Percentiles rank a stretch among this genome's conserved stretches.
These are phyloP conservation scores for Boehmeria nivea DNA, from an alignment of 306 rosid species.

Conservation along the genomic window DNA sequence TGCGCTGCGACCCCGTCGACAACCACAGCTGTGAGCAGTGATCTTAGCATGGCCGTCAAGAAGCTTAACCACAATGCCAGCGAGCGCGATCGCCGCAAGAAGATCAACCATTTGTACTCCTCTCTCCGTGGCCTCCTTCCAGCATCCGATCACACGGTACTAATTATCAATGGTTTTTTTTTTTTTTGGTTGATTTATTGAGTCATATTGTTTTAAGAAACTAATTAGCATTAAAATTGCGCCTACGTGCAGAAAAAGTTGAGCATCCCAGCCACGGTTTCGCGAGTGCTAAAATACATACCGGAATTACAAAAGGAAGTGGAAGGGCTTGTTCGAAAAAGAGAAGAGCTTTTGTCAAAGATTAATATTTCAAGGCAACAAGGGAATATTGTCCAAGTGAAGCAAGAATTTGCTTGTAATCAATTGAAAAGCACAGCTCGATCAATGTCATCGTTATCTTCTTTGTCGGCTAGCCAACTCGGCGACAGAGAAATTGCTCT, in stretches of 20 bases:
- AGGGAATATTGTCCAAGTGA: constrained; percentile 3
- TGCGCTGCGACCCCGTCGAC: constrained; percentile 8
- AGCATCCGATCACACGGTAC: constrained; percentile 43
- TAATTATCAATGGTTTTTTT: neutral
- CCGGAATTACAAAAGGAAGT: constrained; percentile 59
- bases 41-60: constrained; percentile 20
- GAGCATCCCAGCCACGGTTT: constrained; percentile 55
- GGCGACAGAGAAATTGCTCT: constrained; percentile 38
- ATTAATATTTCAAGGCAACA: constrained; percentile 3
- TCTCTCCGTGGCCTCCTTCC: constrained; percentile 74
- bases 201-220: too few relatives aligned
- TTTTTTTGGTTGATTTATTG: too few relatives aligned
- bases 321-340: constrained; percentile 35
- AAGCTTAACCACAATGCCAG: constrained; percentile 80
- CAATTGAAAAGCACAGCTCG: constrained; percentile 1
- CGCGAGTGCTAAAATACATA: constrained; percentile 48
- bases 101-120: constrained; percentile 55
- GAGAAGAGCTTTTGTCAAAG: constrained; percentile 38
- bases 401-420: neutral
- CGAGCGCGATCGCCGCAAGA: constrained; percentile 86
- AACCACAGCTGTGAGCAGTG: neutral
- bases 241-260: constrained; percentile 39
- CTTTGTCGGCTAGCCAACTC: constrained; percentile 43
- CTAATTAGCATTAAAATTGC: neutral
- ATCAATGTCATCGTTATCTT: constrained; percentile 24